Conservation (phyloP, 441 rosid genomes). For the Biscutella laevigata region DNA sequence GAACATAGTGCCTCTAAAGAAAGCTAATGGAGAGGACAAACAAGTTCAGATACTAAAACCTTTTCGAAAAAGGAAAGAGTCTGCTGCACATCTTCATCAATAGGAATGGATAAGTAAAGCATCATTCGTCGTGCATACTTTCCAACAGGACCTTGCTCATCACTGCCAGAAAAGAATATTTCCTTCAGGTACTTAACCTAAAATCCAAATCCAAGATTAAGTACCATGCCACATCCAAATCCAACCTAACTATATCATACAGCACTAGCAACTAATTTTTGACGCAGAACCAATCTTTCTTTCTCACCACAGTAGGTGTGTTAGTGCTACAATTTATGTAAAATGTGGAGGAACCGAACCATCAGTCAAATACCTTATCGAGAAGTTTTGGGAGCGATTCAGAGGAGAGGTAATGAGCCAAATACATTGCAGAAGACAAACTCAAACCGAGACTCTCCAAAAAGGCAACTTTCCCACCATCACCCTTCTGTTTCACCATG, state of each 20-base stretch:
- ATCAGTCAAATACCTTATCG: conserved; percentile 35
- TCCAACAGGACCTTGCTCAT: conserved; percentile 37
- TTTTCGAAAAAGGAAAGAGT: conserved; percentile 85
- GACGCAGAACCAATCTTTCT: not conserved
- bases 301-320: not conserved
- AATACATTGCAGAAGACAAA: conserved; percentile 60
- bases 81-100: conserved; percentile 77
- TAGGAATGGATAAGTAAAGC: conserved; percentile 61
- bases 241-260: not conserved
- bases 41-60: conserved; percentile 30
- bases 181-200: conserved; percentile 85
- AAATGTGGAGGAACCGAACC: not conserved
- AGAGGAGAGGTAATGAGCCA: conserved; percentile 56
- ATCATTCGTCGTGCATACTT: conserved; percentile 67
- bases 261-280: not conserved
- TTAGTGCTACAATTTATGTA: not conserved
- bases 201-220: conserved; percentile 46
- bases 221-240: conserved; percentile 17
- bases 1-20: not conserved
- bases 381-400: conserved; percentile 51
- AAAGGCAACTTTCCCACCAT: conserved; percentile 69
- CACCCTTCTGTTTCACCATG: conserved; percentile 72
- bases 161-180: conserved; percentile 64
- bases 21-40: not conserved
- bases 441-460: conserved; percentile 72